Percentiles rank a stretch among this genome's conserved stretches.
Evolutionary conservation across 208 protist genomes (phyloP).

Genomic region (Zelonia costaricensis): DNA sequence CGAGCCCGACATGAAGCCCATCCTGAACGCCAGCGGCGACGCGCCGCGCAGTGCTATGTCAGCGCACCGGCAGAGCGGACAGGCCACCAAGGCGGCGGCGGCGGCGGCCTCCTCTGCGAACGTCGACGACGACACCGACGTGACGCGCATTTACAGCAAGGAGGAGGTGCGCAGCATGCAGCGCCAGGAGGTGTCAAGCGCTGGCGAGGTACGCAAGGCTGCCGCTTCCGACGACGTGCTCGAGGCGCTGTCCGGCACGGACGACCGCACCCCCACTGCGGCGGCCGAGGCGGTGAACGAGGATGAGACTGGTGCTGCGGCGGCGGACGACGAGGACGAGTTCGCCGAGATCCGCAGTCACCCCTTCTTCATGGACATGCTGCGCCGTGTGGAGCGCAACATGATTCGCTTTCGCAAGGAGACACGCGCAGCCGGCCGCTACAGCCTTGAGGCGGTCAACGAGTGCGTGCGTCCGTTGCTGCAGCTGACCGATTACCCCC

Average conservation of each 20-base stretch:
- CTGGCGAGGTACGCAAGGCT: slow-evolving; percentile 4
- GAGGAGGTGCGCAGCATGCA: slow-evolving; percentile 54
- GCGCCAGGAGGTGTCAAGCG: background rate
- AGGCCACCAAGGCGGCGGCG: background rate
- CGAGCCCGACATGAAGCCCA: slow-evolving; percentile 28
- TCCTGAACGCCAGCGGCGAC: slow-evolving; percentile 7
- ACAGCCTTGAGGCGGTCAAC: slow-evolving; percentile 68
- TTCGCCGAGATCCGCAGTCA: slow-evolving; percentile 60
- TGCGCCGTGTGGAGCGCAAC: slow-evolving; percentile 72
- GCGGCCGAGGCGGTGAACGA: slow-evolving; percentile 1
- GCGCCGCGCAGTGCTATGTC: background rate
- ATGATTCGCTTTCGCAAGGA: slow-evolving; percentile 78
- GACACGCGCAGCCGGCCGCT: slow-evolving; percentile 57
- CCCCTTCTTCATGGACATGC: slow-evolving; percentile 77
- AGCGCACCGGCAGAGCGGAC: background rate
- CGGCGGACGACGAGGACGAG: slow-evolving; percentile 42
- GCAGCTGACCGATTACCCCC: slow-evolving; percentile 86
- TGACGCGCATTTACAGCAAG: slow-evolving; percentile 70
- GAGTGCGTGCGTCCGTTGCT: slow-evolving; percentile 83
- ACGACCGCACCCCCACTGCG: background rate
- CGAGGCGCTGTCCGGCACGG: slow-evolving; percentile 4
- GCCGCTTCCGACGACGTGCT: slow-evolving; percentile 6
- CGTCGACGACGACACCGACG: slow-evolving; percentile 48
- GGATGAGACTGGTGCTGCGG: too few relatives aligned
- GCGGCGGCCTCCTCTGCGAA: background rate